A percentile compares a stretch with the other conserved stretches of the same genome.
Evolutionary conservation across 1,139 yeast genomes (phyloP).

Genomic region (Sugiyamaella sp.): DNA sequence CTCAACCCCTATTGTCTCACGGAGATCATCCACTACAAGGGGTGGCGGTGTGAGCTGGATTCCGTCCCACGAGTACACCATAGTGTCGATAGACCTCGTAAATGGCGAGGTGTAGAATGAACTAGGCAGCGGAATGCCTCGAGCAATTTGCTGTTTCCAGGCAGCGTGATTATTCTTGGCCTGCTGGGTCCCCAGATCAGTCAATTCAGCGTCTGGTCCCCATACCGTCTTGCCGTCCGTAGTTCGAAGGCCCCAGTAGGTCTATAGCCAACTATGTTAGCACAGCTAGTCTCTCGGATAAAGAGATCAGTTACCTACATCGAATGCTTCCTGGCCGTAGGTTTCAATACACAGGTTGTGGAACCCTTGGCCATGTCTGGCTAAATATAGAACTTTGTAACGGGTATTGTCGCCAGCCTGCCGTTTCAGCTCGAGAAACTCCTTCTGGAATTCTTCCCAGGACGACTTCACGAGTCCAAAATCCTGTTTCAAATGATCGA

Average conservation of each 20-base stretch:
- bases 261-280: slow-evolving; percentile 3
- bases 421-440: slow-evolving; percentile 47
- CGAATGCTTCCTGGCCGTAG: slow-evolving; percentile 62
- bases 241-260: slow-evolving; percentile 23
- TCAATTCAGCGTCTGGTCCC: slow-evolving; percentile 72
- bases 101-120: slow-evolving; percentile 65
- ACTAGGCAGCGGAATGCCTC: slow-evolving; percentile 59
- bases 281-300: background rate
- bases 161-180: slow-evolving; percentile 50
- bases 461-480: slow-evolving; percentile 34
- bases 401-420: slow-evolving; percentile 43
- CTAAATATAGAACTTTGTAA: slow-evolving; percentile 62
- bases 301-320: slow-evolving; percentile 9
- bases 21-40: slow-evolving; percentile 54
- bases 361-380: slow-evolving; percentile 78
- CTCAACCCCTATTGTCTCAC: slow-evolving; percentile 72
- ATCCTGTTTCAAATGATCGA: slow-evolving; percentile 42
- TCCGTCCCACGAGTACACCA: slow-evolving; percentile 60
- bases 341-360: slow-evolving; percentile 63
- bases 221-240: slow-evolving; percentile 59
- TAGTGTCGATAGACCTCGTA: slow-evolving; percentile 62
- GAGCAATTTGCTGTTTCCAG: slow-evolving; percentile 49
- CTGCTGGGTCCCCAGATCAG: slow-evolving; percentile 60
- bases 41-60: slow-evolving; percentile 41
- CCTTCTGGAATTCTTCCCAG: slow-evolving; percentile 50